Evolutionary conservation across 2,329 filamentous ascomycete genomes (phyloP).

Genomic region (Elsinoe australis): DNA sequence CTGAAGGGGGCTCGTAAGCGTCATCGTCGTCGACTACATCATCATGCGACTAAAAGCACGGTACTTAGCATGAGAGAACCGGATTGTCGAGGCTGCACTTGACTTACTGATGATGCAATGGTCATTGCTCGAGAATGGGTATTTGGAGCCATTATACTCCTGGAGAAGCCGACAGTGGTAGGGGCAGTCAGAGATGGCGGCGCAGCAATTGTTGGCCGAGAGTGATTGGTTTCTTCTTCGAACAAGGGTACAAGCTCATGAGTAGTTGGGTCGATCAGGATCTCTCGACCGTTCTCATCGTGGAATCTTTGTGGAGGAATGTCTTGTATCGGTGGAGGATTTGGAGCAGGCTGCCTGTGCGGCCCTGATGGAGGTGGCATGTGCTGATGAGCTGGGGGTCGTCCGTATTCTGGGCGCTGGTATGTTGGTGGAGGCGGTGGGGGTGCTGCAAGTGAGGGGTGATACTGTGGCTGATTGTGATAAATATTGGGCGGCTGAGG

Average conservation of each 20-base stretch:
- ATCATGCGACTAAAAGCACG: not conserved
- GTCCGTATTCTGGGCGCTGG: not conserved
- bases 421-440: not conserved
- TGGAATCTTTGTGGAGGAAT: constrained; percentile 13
- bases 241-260: not conserved
- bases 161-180: too few relatives aligned
- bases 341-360: not conserved
- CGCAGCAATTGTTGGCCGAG: not conserved
- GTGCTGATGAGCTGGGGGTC: not conserved
- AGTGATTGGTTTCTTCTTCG: not conserved
- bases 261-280: constrained; percentile 11
- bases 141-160: too few relatives aligned
- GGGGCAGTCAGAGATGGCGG: not conserved
- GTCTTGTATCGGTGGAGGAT: constrained; percentile 11
- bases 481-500: not conserved
- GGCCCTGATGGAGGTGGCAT: not conserved
- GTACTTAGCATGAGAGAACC: too few relatives aligned
- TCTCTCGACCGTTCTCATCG: not conserved
- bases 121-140: not conserved
- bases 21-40: constrained; percentile 4
- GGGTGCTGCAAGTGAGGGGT: not conserved
- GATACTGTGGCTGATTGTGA: not conserved
- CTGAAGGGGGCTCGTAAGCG: not conserved
- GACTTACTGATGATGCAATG: not conserved
- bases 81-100: not conserved